These are phyloP conservation scores for Candida sphagnicola DNA, from an alignment of 805 yeast genomes.

Conservation along the genomic window DNA sequence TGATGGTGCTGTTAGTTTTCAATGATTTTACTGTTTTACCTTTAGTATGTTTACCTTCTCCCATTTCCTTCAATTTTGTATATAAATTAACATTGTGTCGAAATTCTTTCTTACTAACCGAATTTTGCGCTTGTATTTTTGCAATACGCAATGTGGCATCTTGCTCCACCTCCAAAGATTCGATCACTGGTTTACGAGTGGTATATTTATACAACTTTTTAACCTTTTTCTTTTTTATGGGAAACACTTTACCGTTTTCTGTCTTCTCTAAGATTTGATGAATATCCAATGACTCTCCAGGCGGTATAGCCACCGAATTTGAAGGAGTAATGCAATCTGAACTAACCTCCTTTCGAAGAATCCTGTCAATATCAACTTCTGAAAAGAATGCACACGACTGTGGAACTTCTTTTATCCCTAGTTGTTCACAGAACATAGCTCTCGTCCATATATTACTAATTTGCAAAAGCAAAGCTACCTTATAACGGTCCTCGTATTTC, in stretches of 20 bases:
- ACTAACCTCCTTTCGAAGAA: constrained; percentile 89
- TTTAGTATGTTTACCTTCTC: not conserved
- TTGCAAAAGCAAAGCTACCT: constrained; percentile 80
- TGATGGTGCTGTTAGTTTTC: not conserved
- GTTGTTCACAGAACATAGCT: constrained; percentile 88
- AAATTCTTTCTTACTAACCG: not conserved
- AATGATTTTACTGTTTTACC: not conserved
- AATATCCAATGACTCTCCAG: constrained; percentile 77
- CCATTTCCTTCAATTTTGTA: constrained; percentile 2
- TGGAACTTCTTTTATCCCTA: constrained; percentile 87
- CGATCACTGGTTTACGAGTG: constrained; percentile 1
- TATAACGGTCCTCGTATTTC: constrained; percentile 67
- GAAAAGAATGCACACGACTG: constrained; percentile 95
- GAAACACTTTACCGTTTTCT: constrained; percentile 10
- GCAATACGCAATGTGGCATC: not conserved
- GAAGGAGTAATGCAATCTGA: constrained; percentile 91
- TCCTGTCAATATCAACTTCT: constrained; percentile 85
- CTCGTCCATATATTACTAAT: constrained; percentile 93
- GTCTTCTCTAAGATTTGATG: constrained; percentile 41
- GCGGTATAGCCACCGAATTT: constrained; percentile 62
- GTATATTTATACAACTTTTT: constrained; percentile 1
- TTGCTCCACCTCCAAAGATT: not conserved
- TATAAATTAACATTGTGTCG: not conserved
- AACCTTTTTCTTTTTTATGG: constrained; percentile 3
- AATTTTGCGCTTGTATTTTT: constrained; percentile 2